These are phyloP conservation scores for Coniochaeta sp. DNA, from an alignment of 2,329 filamentous ascomycete species.

Conservation along the genomic window DNA sequence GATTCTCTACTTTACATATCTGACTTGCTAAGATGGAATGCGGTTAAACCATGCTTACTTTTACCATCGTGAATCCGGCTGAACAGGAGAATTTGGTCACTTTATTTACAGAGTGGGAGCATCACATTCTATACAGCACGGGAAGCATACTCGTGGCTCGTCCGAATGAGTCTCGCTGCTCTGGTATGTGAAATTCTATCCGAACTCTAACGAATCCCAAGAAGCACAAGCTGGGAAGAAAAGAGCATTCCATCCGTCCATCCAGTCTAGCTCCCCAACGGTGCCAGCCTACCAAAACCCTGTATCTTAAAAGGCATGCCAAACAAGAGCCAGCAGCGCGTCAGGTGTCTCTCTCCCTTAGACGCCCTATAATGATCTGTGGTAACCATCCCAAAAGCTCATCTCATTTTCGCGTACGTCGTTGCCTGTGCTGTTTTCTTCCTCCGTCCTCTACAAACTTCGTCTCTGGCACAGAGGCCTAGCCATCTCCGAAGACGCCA, in stretches of 20 bases:
- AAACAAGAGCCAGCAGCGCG: background rate
- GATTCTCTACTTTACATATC: no score
- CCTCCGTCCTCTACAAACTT: background rate
- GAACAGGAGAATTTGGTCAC: no score
- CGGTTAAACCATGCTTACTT: no score
- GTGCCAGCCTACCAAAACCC: constrained; percentile 4
- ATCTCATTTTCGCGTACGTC: constrained; percentile 1
- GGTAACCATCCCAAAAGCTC: background rate
- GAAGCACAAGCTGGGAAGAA: background rate
- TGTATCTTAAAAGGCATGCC: background rate
- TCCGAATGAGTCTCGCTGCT: background rate
- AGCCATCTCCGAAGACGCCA: no score
- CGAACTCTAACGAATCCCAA: background rate
- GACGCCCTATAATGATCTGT: background rate
- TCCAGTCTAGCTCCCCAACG: constrained; percentile 9
- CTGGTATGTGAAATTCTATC: background rate
- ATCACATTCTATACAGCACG: no score
- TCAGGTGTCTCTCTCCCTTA: background rate
- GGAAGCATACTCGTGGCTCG: no score
- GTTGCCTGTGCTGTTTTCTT: background rate
- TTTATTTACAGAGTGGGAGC: no score
- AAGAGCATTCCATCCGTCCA: no score
- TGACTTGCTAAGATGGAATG: no score
- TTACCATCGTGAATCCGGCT: no score
- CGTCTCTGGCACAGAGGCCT: no score